phyloP scores from a whole-genome alignment of 345 rosid species.

The Brassica juncea region DNA sequence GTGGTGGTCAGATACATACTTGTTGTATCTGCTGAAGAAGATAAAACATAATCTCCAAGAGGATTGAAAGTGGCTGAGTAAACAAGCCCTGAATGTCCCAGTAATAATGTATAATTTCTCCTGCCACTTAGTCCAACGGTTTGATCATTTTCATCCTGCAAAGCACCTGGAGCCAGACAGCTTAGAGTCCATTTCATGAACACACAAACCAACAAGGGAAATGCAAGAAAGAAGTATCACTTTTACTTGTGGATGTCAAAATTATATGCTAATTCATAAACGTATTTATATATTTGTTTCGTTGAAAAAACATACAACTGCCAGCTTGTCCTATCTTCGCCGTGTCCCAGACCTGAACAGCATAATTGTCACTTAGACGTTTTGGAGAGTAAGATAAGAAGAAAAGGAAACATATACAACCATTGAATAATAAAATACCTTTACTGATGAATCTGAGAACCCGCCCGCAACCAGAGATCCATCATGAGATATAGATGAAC shows the following conservation, averaged over 20 bases:
- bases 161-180: conserved; percentile 54
- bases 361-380: conserved; percentile 36
- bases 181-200: conserved; percentile 14
- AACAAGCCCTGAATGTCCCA: conserved; percentile 94
- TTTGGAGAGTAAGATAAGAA: conserved; percentile 10
- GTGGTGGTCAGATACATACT: conserved; percentile 43
- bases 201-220: conserved; percentile 25
- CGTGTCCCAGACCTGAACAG: conserved; percentile 89
- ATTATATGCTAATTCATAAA: too few species aligned
- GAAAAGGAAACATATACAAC: neutral
- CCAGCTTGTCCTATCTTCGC: conserved; percentile 82
- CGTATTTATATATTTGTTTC: too few species aligned
- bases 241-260: too few species aligned
- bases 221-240: too few species aligned
- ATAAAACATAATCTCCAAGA: conserved; percentile 81
- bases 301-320: conserved; percentile 51
- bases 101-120: conserved; percentile 70
- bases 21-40: conserved; percentile 95
- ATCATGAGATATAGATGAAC: conserved; percentile 92
- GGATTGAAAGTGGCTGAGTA: conserved; percentile 90
- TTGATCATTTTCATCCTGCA: conserved; percentile 76
- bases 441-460: conserved; percentile 92
- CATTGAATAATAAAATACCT: conserved; percentile 40
- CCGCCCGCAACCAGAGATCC: conserved; percentile 98
- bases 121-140: conserved; percentile 47